Evolutionary conservation across 495 filamentous ascomycete species (phyloP).

Genomic region (Tuber calosporum): DNA sequence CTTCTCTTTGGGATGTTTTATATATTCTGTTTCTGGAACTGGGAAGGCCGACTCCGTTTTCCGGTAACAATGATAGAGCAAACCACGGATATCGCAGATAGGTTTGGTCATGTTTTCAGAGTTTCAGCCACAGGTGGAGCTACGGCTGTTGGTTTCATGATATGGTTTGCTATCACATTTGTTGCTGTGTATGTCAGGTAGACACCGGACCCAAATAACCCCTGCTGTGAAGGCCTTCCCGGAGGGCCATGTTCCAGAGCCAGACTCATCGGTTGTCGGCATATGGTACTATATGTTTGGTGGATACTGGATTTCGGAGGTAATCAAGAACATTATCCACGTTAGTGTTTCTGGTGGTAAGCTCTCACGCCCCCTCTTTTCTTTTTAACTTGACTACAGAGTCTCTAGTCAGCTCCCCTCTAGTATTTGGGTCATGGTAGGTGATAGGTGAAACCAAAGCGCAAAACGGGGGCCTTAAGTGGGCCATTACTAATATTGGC

Average conservation of each 20-base stretch:
- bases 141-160: constrained; percentile 62
- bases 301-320: constrained; percentile 85
- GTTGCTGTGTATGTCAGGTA: constrained; percentile 72
- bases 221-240: constrained; percentile 53
- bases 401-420: not conserved
- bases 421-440: constrained; percentile 66
- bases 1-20: constrained; percentile 72
- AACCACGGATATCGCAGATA: constrained; percentile 74
- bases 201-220: constrained; percentile 58
- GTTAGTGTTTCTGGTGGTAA: constrained; percentile 63
- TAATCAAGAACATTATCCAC: constrained; percentile 87
- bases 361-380: not conserved
- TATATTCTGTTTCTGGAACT: constrained; percentile 70
- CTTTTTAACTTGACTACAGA: not conserved
- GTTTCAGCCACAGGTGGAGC: constrained; percentile 75
- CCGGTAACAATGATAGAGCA: constrained; percentile 84
- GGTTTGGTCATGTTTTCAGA: constrained; percentile 75
- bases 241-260: constrained; percentile 63
- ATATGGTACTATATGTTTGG: constrained; percentile 86
- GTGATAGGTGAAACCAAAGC: not conserved
- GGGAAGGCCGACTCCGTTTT: constrained; percentile 84
- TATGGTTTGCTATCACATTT: constrained; percentile 55
- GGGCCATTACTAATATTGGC: not conserved
- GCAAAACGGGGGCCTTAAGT: not conserved
- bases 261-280: constrained; percentile 73